A percentile compares a stretch with the other conserved stretches of the same genome.
phyloP scores from a whole-genome alignment of 1,284 basidiomycete genomes.

The Marasmius sp. region DNA sequence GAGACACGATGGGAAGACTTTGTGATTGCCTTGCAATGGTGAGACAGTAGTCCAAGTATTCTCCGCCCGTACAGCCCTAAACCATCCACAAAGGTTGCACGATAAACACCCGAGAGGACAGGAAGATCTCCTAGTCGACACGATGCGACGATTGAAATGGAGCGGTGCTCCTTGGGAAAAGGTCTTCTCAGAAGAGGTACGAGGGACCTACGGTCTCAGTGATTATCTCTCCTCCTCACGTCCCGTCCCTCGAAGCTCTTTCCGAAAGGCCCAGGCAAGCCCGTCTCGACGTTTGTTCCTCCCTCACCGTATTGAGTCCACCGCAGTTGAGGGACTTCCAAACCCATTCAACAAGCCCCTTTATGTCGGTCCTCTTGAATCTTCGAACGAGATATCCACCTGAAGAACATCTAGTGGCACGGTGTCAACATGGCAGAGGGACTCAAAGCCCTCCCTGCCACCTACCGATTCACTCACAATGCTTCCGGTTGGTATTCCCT shows the following conservation, averaged over 20 bases:
- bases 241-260: constrained; percentile 4
- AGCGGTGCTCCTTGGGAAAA: constrained; percentile 52
- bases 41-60: constrained; percentile 5
- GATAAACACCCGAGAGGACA: constrained; percentile 51
- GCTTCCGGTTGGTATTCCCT: constrained; percentile 29
- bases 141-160: constrained; percentile 52
- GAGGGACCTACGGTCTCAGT: not conserved
- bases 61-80: not conserved
- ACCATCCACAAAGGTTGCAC: constrained; percentile 40
- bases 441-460: constrained; percentile 41
- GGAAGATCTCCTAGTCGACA: constrained; percentile 53
- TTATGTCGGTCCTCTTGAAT: not conserved
- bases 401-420: constrained; percentile 27
- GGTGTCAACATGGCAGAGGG: constrained; percentile 46
- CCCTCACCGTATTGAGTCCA: no score
- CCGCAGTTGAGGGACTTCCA: constrained; percentile 16
- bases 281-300: no score
- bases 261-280: constrained; percentile 17
- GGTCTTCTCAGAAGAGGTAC: constrained; percentile 35
- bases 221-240: not conserved
- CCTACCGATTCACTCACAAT: constrained; percentile 43
- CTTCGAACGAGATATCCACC: not conserved
- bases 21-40: constrained; percentile 55
- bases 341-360: constrained; percentile 34
- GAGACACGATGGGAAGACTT: constrained; percentile 61